Base-by-base conservation (phyloP, 495 filamentous ascomycete species). In the Aspergillus nidulans region DNA sequence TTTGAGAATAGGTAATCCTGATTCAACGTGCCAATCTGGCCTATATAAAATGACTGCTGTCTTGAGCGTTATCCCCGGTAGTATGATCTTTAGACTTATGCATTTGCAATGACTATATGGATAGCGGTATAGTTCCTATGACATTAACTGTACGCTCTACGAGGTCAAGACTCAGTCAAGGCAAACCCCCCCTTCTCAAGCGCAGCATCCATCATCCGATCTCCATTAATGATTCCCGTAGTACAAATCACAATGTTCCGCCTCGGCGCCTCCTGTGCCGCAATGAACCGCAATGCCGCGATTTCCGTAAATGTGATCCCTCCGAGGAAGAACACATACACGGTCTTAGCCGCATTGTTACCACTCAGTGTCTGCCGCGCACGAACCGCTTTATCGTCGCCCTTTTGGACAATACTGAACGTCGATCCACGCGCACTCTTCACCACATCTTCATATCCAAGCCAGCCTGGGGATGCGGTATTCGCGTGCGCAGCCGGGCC, bases 241-340 rank as follows among this genome's bases (percentile, higher is more conserved):
- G 94, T 91, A 65, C 87, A 91, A 70, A 99, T 91, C 46, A 99
- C 74, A 53, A 99, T 85, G 70, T 88, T 89, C 69, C 89, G 83
- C 69, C 68, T 79, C 72, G 87, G 87, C 68, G 91, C 88, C 79
- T 95, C 87, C 71, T 89, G 85, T 62, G 83, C 85, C 34, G 88
- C 90, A 61, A 97, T 86, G 71, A 96, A 97, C 58, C 95, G 80
- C 70, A 97, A 63, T 21, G 94, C 95, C 39, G 94, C 91, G 67
- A 97, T 92, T 76, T 99, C 94, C 7, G 92, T 95, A 61, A 92
- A 96, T 1, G 88, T 95, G 45, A 97, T 87, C 2, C 94, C 94
- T 23, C 94, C 94, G 52, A 99, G 74, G 72, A 96, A 97, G 66
- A 97, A 94, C 13, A 99, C 86, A 59, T 97, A 85, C 10, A 92